phyloP scores from a whole-genome alignment of 2,329 filamentous ascomycete genomes.

The Ophiostoma ulmi region DNA sequence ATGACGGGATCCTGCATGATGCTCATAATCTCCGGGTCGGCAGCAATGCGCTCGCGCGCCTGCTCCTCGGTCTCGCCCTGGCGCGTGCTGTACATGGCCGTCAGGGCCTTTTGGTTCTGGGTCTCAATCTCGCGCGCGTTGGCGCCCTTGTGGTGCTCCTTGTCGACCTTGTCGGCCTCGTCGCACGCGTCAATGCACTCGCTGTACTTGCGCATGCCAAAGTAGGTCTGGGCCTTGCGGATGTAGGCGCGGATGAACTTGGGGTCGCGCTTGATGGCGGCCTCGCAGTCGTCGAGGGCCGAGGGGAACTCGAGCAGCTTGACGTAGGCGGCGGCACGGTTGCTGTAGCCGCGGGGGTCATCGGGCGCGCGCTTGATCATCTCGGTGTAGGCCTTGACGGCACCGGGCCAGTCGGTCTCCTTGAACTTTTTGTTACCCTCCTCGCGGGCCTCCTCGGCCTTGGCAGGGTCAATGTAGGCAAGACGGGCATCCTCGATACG shows the following conservation, averaged over 20 bases:
- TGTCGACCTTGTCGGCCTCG: slow-evolving; percentile 73
- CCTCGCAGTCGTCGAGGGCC: slow-evolving; percentile 86
- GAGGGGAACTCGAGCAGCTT: slow-evolving; percentile 95
- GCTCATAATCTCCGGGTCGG: slow-evolving; percentile 87
- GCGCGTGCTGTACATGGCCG: slow-evolving; percentile 81
- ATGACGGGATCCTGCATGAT: slow-evolving; percentile 96
- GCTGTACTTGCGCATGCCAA: slow-evolving; percentile 97
- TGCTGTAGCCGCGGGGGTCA: slow-evolving; percentile 91
- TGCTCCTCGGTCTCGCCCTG: slow-evolving; percentile 96
- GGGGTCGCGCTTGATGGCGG: slow-evolving; percentile 83
- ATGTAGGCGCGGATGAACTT: slow-evolving; percentile 95
- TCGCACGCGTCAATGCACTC: slow-evolving; percentile 86
- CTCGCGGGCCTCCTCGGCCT: slow-evolving; percentile 93
- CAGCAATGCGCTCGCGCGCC: slow-evolving; percentile 83
- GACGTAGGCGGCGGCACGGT: slow-evolving; percentile 92
- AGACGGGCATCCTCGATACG: slow-evolving; percentile 70
- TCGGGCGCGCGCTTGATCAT: slow-evolving; percentile 95
- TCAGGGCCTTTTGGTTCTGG: slow-evolving; percentile 87
- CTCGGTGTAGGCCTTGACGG: slow-evolving; percentile 88
- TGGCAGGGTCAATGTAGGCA: slow-evolving; percentile 81
- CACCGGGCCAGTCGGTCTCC: slow-evolving; percentile 88
- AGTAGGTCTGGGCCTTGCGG: slow-evolving; percentile 90
- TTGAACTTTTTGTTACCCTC: slow-evolving; percentile 97
- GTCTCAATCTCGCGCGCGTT: slow-evolving; percentile 88
- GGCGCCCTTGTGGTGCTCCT: slow-evolving; percentile 60